These are phyloP conservation scores for Ceratocystiopsis minuta DNA, from an alignment of 2,329 filamentous ascomycete species.

Conservation along the genomic window DNA sequence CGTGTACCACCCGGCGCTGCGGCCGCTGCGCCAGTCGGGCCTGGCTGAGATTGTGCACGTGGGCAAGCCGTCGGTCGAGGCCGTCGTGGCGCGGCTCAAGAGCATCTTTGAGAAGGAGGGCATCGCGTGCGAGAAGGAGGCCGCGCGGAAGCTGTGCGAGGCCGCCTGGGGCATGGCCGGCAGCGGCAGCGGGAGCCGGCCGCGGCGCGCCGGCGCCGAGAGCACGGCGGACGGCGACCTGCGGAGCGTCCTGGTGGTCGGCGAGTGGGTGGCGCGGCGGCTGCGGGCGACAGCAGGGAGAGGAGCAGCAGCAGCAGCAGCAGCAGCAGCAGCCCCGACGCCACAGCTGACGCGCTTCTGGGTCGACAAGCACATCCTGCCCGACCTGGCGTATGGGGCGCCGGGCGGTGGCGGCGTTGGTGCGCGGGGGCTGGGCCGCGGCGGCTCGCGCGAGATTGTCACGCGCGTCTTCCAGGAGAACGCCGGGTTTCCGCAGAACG, in stretches of 20 bases:
- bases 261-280: conserved; percentile 68
- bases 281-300: conserved; percentile 30
- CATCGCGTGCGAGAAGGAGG: conserved; percentile 75
- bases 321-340: no score
- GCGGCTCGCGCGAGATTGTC: conserved; percentile 56
- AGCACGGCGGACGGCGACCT: conserved; percentile 55
- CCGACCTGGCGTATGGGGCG: conserved; percentile 38
- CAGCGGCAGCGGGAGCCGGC: conserved; percentile 42
- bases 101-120: conserved; percentile 76
- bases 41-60: conserved; percentile 84
- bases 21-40: conserved; percentile 67
- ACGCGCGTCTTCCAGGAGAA: conserved; percentile 63
- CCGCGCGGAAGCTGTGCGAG: conserved; percentile 68
- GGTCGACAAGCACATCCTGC: conserved; percentile 55
- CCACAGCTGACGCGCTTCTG: conserved; percentile 56
- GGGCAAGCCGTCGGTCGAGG: conserved; percentile 72
- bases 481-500: conserved; percentile 53
- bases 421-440: conserved; percentile 52
- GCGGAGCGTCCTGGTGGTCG: conserved; percentile 68
- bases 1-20: conserved; percentile 77
- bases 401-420: conserved; percentile 40
- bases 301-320: conserved; percentile 14
- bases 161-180: conserved; percentile 63
- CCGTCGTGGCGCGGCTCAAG: conserved; percentile 67
- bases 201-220: conserved; percentile 39